These are phyloP conservation scores for Dipodascopsis uninucleata DNA, from an alignment of 805 yeast genomes.

Conservation along the genomic window DNA sequence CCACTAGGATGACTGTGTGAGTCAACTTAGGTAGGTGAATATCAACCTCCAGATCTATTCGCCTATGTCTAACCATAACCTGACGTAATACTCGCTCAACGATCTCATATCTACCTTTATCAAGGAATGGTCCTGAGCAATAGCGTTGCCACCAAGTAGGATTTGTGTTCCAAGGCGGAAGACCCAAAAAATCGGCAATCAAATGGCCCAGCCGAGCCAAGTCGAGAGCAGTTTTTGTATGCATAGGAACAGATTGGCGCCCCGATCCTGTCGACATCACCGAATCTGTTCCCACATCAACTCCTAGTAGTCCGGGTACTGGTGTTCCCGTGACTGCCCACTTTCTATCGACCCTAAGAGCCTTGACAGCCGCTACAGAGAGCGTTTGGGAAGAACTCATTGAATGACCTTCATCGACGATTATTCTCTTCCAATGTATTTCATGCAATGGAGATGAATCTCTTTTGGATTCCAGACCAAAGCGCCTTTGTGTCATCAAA, in stretches of 20 bases:
- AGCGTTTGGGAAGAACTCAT: constrained; percentile 52
- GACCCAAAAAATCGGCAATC: constrained; percentile 50
- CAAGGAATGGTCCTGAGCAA: constrained; percentile 50
- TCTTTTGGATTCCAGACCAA: constrained; percentile 40
- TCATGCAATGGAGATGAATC: constrained; percentile 40
- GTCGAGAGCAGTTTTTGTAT: constrained; percentile 41
- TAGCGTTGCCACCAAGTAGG: constrained; percentile 47
- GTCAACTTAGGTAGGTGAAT: constrained; percentile 55
- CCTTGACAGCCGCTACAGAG: constrained; percentile 48
- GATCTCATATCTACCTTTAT: constrained; percentile 18
- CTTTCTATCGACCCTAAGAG: constrained; percentile 53
- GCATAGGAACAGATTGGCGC: constrained; percentile 8
- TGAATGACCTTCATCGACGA: constrained; percentile 74
- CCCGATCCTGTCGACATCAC: constrained; percentile 41
- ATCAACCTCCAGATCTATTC: constrained; percentile 53
- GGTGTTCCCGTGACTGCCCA: constrained; percentile 81
- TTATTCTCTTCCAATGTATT: constrained; percentile 63
- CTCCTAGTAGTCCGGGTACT: constrained; percentile 60
- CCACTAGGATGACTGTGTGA: constrained; percentile 55
- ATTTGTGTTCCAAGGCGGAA: constrained; percentile 55
- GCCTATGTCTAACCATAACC: constrained; percentile 55
- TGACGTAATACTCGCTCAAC: constrained; percentile 44
- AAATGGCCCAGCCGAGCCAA: constrained; percentile 51
- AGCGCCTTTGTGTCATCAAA: constrained; percentile 47
- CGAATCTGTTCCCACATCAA: constrained; percentile 37